phyloP scores from a whole-genome alignment of 306 rosid genomes.

The Cicer judaicum region DNA sequence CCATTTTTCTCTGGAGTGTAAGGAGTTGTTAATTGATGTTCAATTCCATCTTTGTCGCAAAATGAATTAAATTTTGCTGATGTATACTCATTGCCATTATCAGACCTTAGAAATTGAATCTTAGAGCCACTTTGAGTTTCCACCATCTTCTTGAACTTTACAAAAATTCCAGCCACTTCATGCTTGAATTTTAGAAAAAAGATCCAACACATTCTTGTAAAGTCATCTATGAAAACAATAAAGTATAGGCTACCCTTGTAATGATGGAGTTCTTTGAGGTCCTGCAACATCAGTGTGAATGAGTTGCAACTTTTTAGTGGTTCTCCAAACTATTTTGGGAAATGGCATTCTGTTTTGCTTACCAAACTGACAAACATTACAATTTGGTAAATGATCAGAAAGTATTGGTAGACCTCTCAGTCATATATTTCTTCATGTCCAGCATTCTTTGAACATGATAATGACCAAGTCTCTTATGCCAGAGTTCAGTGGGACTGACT shows the following conservation, averaged over 20 bases:
- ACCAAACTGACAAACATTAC: conserved; percentile 19
- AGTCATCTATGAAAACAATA: no score
- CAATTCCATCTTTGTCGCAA: background rate
- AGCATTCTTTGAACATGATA: no score
- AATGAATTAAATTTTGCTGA: conserved; percentile 20
- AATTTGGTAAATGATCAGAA: conserved; percentile 9
- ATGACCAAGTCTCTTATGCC: no score
- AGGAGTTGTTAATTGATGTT: no score
- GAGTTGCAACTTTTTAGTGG: background rate
- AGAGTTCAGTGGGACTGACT: no score
- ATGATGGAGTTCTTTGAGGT: background rate
- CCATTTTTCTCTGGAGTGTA: no score
- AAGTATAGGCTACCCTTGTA: no score
- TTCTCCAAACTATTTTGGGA: conserved; percentile 1
- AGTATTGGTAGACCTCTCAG: background rate
- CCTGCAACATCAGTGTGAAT: conserved; percentile 28
- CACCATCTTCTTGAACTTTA: background rate
- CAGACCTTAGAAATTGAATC: no score
- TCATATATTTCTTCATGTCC: no score
- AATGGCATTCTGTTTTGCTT: conserved; percentile 4
- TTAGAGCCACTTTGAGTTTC: no score
- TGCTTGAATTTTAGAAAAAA: background rate
- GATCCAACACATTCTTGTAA: no score
- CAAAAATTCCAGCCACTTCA: background rate
- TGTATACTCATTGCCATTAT: background rate